phyloP scores from a whole-genome alignment of 768 basidiomycete species.

The Termitomyces sp. region DNA sequence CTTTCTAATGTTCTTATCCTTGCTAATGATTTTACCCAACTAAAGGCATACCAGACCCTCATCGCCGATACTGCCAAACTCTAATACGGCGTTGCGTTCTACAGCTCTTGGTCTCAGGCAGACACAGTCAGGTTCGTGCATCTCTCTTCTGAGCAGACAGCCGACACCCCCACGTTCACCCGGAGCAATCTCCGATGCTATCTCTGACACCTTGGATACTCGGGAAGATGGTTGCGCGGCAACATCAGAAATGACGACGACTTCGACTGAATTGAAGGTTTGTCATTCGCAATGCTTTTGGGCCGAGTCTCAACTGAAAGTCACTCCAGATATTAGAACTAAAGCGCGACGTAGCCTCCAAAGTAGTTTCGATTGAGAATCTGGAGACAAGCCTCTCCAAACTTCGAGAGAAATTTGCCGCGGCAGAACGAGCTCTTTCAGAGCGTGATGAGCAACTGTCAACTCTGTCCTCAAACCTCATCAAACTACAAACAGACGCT shows the following conservation, averaged over 20 bases:
- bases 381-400: constrained; percentile 16
- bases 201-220: neutral
- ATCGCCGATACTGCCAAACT: constrained; percentile 5
- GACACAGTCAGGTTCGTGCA: constrained; percentile 44
- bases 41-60: constrained; percentile 2
- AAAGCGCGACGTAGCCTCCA: constrained; percentile 14
- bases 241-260: neutral
- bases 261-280: constrained; percentile 2
- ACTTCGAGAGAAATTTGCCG: constrained; percentile 14
- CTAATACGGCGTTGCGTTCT: neutral
- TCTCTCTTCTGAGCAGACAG: constrained; percentile 39
- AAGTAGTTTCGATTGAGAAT: constrained; percentile 9
- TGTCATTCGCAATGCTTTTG: neutral
- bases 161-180: constrained; percentile 42
- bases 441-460: constrained; percentile 21
- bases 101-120: constrained; percentile 18
- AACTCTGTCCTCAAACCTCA: constrained; percentile 15
- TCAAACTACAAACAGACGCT: constrained; percentile 12
- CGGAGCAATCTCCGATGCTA: constrained; percentile 1
- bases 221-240: neutral
- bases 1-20: neutral
- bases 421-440: constrained; percentile 14
- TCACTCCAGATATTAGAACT: constrained; percentile 11
- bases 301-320: neutral
- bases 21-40: neutral